Base-by-base conservation (phyloP, 306 rosid species). In the Cucurbita maxima region DNA sequence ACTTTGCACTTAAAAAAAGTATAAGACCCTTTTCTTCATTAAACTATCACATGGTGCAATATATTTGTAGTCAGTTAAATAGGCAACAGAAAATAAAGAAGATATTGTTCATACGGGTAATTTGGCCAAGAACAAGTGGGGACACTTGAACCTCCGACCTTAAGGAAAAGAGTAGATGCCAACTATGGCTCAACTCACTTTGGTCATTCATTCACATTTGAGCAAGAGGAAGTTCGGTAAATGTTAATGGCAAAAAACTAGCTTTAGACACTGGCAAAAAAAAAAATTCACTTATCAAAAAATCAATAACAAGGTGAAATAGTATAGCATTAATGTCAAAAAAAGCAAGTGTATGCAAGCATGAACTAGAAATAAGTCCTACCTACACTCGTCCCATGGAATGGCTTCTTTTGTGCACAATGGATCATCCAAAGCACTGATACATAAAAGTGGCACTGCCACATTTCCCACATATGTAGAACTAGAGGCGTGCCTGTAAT, bases 331-430 rank as follows among this genome's bases (percentile, higher is more conserved):
- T 37, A n/a, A n/a, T 62, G 50, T 38, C 67, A 40, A 59, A 64
- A 15, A 30, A 6, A 22, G 37, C 8, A 64, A 62, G 64, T 43
- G 8, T 14, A 20, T 51, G 66, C 43, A 53, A 15, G 72, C 47
- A 77, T 40, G 40, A 73, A 73, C 53, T 55, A 51, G 77, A 74
- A 50, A 80, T 82, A 77, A 74, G 66, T 56, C 69, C 2, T 58
- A 88, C 99, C 99, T 94, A 96, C 99, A 94, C 85, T 94, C 99
- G 84, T 94, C 97, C 99, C 96, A 91, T 25, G 97, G 99, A 88
- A 94, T 94, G 84, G 97, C 97, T 87, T 94, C 99, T 82, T 76
- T 87, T 71, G 96, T 90, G 84, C 99, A 94, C 70, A 94, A 77
- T 50, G 99, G 99, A 84, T 94, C 99, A 81, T 94, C 97, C 85